A percentile compares a stretch with the other conserved stretches of the same genome.
These are phyloP conservation scores for Colletotrichum salicis DNA, from an alignment of 2,329 filamentous ascomycete species.

Conservation along the genomic window DNA sequence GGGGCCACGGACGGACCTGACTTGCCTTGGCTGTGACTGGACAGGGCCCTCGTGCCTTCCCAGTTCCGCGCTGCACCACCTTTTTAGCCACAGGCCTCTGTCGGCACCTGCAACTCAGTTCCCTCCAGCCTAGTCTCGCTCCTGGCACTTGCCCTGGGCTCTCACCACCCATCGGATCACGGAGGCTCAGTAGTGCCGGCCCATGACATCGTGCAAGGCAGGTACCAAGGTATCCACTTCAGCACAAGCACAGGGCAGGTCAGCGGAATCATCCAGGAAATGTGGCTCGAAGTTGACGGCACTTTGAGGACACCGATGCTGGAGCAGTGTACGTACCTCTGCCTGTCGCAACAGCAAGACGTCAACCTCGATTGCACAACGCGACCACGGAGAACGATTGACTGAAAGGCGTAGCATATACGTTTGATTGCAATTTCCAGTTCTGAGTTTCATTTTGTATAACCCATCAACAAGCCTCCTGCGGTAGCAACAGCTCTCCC, in stretches of 20 bases:
- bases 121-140: not conserved
- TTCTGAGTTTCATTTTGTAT: conserved; percentile 11
- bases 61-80: not conserved
- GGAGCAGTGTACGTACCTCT: conserved; percentile 33
- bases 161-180: conserved; percentile 18
- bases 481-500: not conserved
- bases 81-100: not conserved
- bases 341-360: conserved; percentile 19
- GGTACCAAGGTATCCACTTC: not conserved
- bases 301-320: conserved; percentile 36
- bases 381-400: conserved; percentile 4
- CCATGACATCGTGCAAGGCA: conserved; percentile 21
- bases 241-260: conserved; percentile 17
- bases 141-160: not conserved
- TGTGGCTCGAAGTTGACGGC: conserved; percentile 29
- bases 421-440: not conserved
- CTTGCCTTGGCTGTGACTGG: conserved; percentile 24
- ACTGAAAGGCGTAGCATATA: conserved; percentile 13
- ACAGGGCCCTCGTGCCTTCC: conserved; percentile 18
- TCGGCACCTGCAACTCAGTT: too few relatives aligned
- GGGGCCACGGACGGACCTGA: conserved; percentile 6
- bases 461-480: not conserved
- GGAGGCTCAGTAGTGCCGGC: conserved; percentile 23
- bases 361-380: conserved; percentile 17
- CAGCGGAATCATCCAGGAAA: conserved; percentile 29